Percentiles rank a stretch among this genome's conserved stretches.
phyloP scores from a whole-genome alignment of 352 stramenopile genomes.

The Pythium vanterpoolii region DNA sequence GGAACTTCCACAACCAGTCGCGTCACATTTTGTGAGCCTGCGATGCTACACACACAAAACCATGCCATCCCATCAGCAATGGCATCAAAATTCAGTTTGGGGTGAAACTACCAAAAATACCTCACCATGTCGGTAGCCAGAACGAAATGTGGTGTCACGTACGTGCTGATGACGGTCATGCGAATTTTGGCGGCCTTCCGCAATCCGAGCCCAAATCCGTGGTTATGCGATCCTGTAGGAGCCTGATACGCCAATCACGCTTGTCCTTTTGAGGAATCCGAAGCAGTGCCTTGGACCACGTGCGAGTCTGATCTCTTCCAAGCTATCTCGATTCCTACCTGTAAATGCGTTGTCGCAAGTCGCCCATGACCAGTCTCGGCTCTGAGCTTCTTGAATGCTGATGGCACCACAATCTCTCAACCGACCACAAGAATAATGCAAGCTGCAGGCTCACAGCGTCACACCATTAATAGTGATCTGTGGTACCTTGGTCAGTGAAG shows the following conservation, averaged over 20 bases:
- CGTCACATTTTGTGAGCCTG: background rate
- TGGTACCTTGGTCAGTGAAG: background rate
- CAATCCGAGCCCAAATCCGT: background rate
- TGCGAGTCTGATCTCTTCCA: background rate
- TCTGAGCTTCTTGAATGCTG: background rate
- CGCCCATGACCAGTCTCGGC: background rate
- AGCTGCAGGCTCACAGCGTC: background rate
- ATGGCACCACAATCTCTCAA: background rate
- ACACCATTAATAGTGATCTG: background rate
- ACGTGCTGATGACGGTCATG: background rate
- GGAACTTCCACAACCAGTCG: background rate
- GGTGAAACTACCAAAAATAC: too few relatives aligned
- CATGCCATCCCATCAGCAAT: background rate
- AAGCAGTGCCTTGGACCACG: background rate
- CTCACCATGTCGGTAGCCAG: too few relatives aligned
- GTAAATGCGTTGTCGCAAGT: background rate
- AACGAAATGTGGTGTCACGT: background rate
- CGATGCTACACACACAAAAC: background rate
- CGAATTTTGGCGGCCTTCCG: background rate
- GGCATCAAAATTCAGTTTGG: too few relatives aligned
- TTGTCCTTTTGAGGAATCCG: background rate
- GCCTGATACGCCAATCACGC: background rate
- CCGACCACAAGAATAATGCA: background rate
- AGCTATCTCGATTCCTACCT: background rate
- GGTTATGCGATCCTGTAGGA: background rate